These are phyloP conservation scores for Apiotrichum sp. DNA, from an alignment of 1,284 basidiomycete genomes.

Conservation along the genomic window DNA sequence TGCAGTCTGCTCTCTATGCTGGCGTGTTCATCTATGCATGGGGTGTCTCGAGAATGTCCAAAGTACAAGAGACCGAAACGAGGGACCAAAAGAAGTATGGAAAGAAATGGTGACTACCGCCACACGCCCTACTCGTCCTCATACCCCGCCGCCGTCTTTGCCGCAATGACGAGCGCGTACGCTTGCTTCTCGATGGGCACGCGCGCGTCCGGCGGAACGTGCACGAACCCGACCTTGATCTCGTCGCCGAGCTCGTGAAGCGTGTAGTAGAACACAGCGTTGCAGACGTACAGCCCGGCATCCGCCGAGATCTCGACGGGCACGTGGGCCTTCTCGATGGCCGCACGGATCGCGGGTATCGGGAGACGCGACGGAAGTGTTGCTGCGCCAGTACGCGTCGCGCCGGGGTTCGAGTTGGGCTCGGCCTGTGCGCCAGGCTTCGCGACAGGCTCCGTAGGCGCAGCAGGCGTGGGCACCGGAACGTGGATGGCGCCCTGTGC, in stretches of 20 bases:
- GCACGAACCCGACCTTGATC: conserved; percentile 9
- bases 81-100: not conserved
- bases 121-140: not conserved
- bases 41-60: not conserved
- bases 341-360: not conserved
- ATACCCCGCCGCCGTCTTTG: not conserved
- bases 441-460: not conserved
- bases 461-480: not conserved
- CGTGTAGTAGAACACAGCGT: conserved; percentile 12
- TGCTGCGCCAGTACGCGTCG: not conserved
- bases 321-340: conserved; percentile 4
- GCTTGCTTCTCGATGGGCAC: conserved; percentile 10
- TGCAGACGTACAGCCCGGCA: conserved; percentile 18
- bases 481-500: not conserved
- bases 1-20: not conserved
- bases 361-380: conserved; percentile 9
- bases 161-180: conserved; percentile 9
- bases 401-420: not conserved
- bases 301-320: conserved; percentile 6
- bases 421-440: not conserved
- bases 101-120: not conserved
- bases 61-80: not conserved
- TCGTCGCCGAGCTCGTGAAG: not conserved
- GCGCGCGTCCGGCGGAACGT: conserved; percentile 6
- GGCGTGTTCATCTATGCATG: conserved; percentile 4